Conservation (phyloP, 768 basidiomycete genomes). For the Trametes elegans region DNA sequence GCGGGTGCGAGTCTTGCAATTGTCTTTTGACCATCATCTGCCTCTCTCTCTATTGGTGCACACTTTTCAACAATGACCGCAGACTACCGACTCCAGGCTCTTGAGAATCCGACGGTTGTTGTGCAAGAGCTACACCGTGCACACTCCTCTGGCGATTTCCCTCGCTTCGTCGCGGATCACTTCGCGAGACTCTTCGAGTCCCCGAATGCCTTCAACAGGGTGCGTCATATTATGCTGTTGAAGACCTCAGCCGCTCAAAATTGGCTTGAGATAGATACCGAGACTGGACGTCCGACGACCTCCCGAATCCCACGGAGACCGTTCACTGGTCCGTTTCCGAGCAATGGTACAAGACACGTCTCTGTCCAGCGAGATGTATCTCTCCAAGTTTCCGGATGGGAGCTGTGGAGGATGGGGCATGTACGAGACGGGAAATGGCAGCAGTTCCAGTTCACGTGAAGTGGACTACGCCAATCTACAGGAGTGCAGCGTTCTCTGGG, state of each 20-base stretch:
- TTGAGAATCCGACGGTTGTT: conserved; percentile 46
- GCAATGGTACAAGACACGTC: conserved; percentile 86
- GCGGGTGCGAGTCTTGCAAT: background rate
- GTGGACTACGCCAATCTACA: conserved; percentile 52
- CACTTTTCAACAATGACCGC: conserved; percentile 47
- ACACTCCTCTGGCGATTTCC: conserved; percentile 25
- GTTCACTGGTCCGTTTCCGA: conserved; percentile 68
- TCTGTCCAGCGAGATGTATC: conserved; percentile 67
- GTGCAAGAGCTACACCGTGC: conserved; percentile 44
- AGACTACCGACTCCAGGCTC: conserved; percentile 45
- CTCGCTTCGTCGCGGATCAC: conserved; percentile 29
- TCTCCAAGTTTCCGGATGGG: conserved; percentile 43
- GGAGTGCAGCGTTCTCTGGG: conserved; percentile 70
- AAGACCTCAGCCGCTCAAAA: background rate
- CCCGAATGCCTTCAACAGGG: conserved; percentile 26
- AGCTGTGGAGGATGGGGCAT: conserved; percentile 78
- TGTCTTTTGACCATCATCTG: background rate
- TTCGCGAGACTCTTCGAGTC: conserved; percentile 31
- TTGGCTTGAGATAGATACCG: conserved; percentile 48
- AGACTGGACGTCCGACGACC: conserved; percentile 45
- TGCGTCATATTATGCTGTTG: too few species aligned
- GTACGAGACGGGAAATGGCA: conserved; percentile 26
- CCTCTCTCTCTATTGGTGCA: background rate
- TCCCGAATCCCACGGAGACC: conserved; percentile 46
- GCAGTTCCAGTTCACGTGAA: conserved; percentile 17